Conservation (phyloP, 2,329 filamentous ascomycete genomes). For the Immersiporthe knoxdaviesiana region DNA sequence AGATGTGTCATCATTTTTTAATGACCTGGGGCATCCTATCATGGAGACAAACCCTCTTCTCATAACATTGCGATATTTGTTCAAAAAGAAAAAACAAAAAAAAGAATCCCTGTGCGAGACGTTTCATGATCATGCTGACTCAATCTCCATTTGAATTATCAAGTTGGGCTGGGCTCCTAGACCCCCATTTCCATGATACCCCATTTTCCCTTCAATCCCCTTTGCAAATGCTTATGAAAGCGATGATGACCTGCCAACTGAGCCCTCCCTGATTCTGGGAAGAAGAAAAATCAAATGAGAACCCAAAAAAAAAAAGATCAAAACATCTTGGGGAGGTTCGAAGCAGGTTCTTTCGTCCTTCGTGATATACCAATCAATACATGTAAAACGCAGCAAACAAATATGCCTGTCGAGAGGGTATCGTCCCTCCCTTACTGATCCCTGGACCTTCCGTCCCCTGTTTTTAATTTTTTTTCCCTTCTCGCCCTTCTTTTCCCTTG, state of each 20-base stretch:
- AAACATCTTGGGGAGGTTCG: background rate
- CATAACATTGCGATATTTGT: background rate
- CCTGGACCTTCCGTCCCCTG: background rate
- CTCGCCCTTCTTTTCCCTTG: background rate
- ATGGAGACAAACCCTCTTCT: background rate
- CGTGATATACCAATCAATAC: background rate
- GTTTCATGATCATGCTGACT: background rate
- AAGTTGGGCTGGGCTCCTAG: background rate
- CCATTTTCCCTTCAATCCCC: background rate
- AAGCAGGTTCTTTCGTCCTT: background rate
- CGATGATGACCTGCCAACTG: background rate
- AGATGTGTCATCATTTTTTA: background rate
- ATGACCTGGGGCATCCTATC: background rate
- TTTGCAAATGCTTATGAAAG: background rate
- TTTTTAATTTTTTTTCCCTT: background rate
- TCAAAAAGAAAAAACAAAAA: too few relatives aligned
- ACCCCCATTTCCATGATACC: background rate
- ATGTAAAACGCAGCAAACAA: background rate
- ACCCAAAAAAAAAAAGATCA: background rate
- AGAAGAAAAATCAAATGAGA: background rate
- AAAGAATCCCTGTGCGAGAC: background rate
- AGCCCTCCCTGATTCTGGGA: background rate
- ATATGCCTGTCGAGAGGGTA: conserved; percentile 17
- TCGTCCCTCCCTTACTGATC: conserved; percentile 19
- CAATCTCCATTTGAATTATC: background rate